Conservation (phyloP, 805 yeast genomes). For the Ascoidea rubescens region DNA sequence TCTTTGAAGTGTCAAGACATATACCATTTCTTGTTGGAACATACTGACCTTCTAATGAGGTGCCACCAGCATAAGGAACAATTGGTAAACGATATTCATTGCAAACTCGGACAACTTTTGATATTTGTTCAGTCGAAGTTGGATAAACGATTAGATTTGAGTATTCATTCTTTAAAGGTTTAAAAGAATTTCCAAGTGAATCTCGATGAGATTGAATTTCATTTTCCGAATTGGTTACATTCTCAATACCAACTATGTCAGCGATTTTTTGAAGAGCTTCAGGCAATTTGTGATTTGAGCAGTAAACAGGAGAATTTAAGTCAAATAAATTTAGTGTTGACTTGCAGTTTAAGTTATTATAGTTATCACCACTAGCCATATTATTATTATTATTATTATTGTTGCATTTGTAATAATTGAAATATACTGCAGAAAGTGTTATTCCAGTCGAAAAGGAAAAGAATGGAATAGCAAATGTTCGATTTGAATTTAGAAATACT, state of each 20-base stretch:
- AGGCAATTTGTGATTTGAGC: background rate
- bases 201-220: background rate
- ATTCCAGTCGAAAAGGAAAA: too few relatives aligned
- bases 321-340: background rate
- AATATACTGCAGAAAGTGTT: too few relatives aligned
- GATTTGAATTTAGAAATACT: too few relatives aligned
- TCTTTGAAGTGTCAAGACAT: conserved; percentile 30
- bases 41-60: conserved; percentile 48
- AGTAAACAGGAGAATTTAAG: background rate
- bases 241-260: background rate
- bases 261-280: background rate
- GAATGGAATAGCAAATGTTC: too few relatives aligned
- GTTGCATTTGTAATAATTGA: too few relatives aligned
- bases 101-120: conserved; percentile 32
- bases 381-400: too few relatives aligned
- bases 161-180: background rate
- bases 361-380: too few relatives aligned
- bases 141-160: conserved; percentile 30
- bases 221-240: background rate
- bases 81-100: conserved; percentile 36
- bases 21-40: conserved; percentile 41
- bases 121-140: conserved; percentile 34
- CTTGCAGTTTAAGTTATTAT: too few relatives aligned
- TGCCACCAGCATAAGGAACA: conserved; percentile 43
- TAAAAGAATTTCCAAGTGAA: background rate